Conservation (phyloP, 306 rosid genomes). For the Castanea sativa region DNA sequence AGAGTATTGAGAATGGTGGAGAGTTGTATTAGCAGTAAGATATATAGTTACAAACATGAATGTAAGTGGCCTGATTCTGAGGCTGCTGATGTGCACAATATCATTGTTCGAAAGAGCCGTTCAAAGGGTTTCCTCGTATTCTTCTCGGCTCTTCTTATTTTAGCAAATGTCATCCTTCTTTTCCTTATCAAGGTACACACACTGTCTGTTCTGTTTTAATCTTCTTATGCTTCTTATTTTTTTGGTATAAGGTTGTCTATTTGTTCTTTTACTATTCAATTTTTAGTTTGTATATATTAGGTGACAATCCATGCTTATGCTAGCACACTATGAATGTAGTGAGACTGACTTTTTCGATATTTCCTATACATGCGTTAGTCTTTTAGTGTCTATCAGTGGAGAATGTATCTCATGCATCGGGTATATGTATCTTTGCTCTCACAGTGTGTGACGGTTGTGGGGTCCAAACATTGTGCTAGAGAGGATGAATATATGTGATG, state of each 20-base stretch:
- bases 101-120: conserved; percentile 43
- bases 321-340: too few relatives aligned
- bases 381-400: background rate
- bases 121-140: conserved; percentile 40
- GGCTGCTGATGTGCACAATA: conserved; percentile 61
- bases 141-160: conserved; percentile 38
- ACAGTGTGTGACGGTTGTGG: too few relatives aligned
- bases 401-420: too few relatives aligned
- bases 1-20: conserved; percentile 46
- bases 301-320: too few relatives aligned
- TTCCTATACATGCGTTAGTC: background rate
- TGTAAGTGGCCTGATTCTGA: conserved; percentile 44
- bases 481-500: too few relatives aligned
- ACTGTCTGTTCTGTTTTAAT: background rate
- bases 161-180: conserved; percentile 48
- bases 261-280: background rate
- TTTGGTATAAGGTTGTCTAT: background rate
- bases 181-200: conserved; percentile 44
- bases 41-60: conserved; percentile 56
- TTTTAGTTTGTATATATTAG: background rate
- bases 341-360: too few relatives aligned
- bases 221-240: too few relatives aligned
- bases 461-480: too few relatives aligned
- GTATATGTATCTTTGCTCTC: too few relatives aligned
- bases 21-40: conserved; percentile 45